phyloP scores from a whole-genome alignment of 2,329 filamentous ascomycete genomes.

The Colletotrichum karsti region DNA sequence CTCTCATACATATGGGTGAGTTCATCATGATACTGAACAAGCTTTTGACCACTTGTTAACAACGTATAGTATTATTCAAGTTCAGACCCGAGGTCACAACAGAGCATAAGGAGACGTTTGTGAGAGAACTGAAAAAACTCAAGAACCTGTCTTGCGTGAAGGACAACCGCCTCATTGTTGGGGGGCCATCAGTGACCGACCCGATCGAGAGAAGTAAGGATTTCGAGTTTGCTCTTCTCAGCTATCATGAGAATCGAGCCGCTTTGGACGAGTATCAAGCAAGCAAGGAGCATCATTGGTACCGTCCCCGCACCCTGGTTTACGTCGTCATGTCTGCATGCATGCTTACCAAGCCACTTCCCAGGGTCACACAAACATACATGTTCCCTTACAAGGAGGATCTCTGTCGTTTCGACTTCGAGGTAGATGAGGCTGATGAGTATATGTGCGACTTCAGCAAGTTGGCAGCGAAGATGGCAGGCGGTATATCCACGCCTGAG shows the following conservation, averaged over 20 bases:
- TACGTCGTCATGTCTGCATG: background rate
- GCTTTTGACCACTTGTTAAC: background rate
- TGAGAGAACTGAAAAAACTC: constrained; percentile 50
- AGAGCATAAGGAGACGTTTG: constrained; percentile 47
- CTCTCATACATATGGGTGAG: background rate
- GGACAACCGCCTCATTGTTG: constrained; percentile 49
- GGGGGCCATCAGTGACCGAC: constrained; percentile 43
- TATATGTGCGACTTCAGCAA: background rate
- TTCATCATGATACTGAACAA: too few species aligned
- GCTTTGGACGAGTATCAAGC: background rate
- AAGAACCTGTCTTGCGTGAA: constrained; percentile 51
- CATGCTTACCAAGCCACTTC: too few species aligned
- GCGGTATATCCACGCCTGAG: background rate
- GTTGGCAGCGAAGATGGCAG: background rate
- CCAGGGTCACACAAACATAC: constrained; percentile 51
- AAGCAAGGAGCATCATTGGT: background rate
- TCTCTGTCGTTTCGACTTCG: constrained; percentile 54
- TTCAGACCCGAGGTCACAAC: constrained; percentile 36
- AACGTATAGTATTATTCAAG: background rate
- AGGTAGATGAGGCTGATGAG: constrained; percentile 36
- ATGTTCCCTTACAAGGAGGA: constrained; percentile 55
- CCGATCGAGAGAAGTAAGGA: background rate
- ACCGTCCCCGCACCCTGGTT: background rate
- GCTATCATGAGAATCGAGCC: background rate
- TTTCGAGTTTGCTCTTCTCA: background rate